Conservation (phyloP, 257 asterid genomes). For the Osmanthus fragrans region DNA sequence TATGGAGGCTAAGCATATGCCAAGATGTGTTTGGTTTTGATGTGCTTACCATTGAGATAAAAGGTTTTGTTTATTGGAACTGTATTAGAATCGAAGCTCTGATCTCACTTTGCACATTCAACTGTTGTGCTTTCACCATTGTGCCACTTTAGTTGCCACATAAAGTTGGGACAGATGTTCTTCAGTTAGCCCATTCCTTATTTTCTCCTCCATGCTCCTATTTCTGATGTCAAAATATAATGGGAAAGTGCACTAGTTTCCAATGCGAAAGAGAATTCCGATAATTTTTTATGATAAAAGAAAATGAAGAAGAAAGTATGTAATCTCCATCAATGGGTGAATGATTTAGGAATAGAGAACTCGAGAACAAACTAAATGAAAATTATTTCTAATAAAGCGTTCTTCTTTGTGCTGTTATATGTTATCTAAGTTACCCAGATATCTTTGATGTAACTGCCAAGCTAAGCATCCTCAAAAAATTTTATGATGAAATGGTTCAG, state of each 20-base stretch:
- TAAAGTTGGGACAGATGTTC: not conserved
- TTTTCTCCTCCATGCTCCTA: not conserved
- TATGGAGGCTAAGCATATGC: not conserved
- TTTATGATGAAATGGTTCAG: conserved; percentile 44
- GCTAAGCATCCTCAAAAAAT: not conserved
- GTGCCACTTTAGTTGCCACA: not conserved
- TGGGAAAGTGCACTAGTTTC: not conserved
- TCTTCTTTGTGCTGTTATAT: not conserved
- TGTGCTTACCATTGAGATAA: not conserved
- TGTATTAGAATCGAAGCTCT: not conserved
- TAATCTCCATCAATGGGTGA: not conserved
- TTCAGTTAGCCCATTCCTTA: not conserved
- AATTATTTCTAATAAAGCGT: not conserved
- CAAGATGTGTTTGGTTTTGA: not conserved
- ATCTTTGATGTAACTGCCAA: not conserved
- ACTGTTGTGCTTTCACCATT: not conserved
- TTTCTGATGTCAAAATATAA: not conserved
- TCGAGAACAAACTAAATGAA: not conserved
- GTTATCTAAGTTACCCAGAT: not conserved
- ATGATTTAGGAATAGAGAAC: not conserved
- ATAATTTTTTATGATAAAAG: not conserved
- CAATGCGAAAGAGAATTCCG: not conserved
- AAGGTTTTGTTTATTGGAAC: not conserved
- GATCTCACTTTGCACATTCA: not conserved
- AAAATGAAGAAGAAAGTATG: not conserved